Percentiles rank a stretch among this genome's conserved stretches.
Evolutionary conservation across 768 basidiomycete genomes (phyloP).

Genomic region (Sutorius australiensis): DNA sequence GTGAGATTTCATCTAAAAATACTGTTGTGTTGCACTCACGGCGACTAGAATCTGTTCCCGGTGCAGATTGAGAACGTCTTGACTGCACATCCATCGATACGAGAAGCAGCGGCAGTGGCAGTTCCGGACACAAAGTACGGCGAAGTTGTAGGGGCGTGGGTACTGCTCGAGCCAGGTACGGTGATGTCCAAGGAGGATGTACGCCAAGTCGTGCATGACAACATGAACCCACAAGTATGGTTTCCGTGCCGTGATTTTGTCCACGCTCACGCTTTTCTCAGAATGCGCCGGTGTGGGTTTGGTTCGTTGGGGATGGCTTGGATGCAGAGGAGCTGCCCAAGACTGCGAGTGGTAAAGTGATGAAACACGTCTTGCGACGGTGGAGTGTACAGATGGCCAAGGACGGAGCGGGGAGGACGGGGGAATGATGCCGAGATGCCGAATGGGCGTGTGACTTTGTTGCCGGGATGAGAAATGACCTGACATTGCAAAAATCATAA

Average conservation of each 20-base stretch:
- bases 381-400: constrained; percentile 61
- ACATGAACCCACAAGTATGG: constrained; percentile 78
- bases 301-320: constrained; percentile 73
- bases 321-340: constrained; percentile 61
- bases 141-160: constrained; percentile 81
- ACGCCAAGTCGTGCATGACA: constrained; percentile 46
- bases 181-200: constrained; percentile 49
- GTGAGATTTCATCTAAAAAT: constrained; percentile 32
- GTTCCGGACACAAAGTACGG: constrained; percentile 68
- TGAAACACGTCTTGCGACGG: constrained; percentile 71
- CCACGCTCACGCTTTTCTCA: constrained; percentile 26
- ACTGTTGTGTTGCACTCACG: neutral
- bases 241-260: neutral
- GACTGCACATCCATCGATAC: constrained; percentile 49
- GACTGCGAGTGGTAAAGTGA: constrained; percentile 84
- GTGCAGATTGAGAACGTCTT: constrained; percentile 80
- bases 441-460: constrained; percentile 13
- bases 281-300: constrained; percentile 81
- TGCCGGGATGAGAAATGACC: constrained; percentile 7
- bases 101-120: constrained; percentile 70
- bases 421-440: neutral
- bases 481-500: neutral
- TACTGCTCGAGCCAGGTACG: constrained; percentile 45
- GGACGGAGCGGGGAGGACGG: constrained; percentile 38
- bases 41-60: constrained; percentile 70